Evolutionary conservation across 345 rosid species (phyloP).

Genomic region (Microthlaspi erraticum): DNA sequence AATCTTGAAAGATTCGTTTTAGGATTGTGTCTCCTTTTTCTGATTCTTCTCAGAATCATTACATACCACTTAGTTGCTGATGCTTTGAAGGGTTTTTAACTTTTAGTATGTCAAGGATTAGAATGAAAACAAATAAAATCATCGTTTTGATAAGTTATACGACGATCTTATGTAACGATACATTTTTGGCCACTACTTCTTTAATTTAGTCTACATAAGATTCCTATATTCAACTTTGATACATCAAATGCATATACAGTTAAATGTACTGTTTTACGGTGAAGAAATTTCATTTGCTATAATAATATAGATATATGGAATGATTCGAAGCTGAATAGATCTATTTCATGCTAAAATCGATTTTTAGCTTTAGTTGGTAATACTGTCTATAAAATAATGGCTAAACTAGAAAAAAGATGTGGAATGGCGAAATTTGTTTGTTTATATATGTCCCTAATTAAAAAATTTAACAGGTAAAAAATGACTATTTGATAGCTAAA

Average conservation of each 20-base stretch:
- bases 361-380: neutral
- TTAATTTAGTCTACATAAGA: neutral
- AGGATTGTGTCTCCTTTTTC: constrained; percentile 7
- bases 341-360: neutral
- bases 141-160: neutral
- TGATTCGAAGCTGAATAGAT: neutral
- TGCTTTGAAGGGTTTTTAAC: constrained; percentile 4
- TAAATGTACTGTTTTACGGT: neutral
- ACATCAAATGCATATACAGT: neutral
- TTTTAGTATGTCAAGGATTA: neutral
- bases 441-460: no score
- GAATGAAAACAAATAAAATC: neutral
- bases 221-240: neutral
- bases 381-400: neutral
- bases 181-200: no score
- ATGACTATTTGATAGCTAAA: no score
- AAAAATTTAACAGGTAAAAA: no score
- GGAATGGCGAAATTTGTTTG: neutral
- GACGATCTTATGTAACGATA: neutral
- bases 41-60: constrained; percentile 39
- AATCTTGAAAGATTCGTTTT: constrained; percentile 39
- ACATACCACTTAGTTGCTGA: constrained; percentile 23
- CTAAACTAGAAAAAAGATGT: neutral
- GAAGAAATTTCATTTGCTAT: neutral
- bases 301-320: neutral